Percentiles rank a stretch among this genome's conserved stretches.
phyloP scores from a whole-genome alignment of 2,329 filamentous ascomycete genomes.

The Pseudocercospora pini-densiflorae region DNA sequence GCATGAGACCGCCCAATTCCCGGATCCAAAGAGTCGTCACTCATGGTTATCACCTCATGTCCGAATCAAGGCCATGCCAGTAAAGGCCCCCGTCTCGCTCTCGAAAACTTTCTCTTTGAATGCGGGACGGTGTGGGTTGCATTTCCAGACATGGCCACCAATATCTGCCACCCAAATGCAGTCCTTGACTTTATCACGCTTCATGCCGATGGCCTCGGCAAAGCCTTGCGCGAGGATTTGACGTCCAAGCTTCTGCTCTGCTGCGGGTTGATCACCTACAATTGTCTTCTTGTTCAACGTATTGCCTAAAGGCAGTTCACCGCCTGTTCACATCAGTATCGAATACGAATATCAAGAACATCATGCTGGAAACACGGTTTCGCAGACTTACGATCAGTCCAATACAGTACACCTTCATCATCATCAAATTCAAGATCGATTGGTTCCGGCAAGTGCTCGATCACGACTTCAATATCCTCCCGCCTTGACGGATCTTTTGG shows the following conservation, averaged over 20 bases:
- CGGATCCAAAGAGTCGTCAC: too few relatives aligned
- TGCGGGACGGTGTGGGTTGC: slow-evolving; percentile 12
- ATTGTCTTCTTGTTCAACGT: slow-evolving; percentile 50
- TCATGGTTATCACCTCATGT: not conserved
- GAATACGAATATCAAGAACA: too few relatives aligned
- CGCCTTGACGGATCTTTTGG: slow-evolving; percentile 42
- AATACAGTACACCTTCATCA: slow-evolving; percentile 54
- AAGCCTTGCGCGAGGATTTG: slow-evolving; percentile 25
- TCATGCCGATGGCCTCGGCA: slow-evolving; percentile 25
- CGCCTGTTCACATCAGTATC: slow-evolving; percentile 32
- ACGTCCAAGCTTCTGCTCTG: slow-evolving; percentile 21
- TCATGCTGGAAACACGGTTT: too few relatives aligned
- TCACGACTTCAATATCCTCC: slow-evolving; percentile 49
- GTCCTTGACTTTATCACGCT: slow-evolving; percentile 9
- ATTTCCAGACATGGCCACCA: slow-evolving; percentile 20
- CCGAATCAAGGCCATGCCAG: slow-evolving; percentile 6
- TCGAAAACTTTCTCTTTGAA: slow-evolving; percentile 23
- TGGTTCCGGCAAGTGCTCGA: slow-evolving; percentile 56
- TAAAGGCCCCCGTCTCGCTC: slow-evolving; percentile 10
- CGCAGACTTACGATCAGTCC: slow-evolving; percentile 56
- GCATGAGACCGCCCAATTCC: not conserved
- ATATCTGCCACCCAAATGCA: slow-evolving; percentile 15
- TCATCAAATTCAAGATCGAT: slow-evolving; percentile 63
- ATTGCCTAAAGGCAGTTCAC: slow-evolving; percentile 61
- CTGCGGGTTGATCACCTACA: slow-evolving; percentile 15